Conservation (phyloP, 306 rosid species). For the Gastrolobium bilobum region DNA sequence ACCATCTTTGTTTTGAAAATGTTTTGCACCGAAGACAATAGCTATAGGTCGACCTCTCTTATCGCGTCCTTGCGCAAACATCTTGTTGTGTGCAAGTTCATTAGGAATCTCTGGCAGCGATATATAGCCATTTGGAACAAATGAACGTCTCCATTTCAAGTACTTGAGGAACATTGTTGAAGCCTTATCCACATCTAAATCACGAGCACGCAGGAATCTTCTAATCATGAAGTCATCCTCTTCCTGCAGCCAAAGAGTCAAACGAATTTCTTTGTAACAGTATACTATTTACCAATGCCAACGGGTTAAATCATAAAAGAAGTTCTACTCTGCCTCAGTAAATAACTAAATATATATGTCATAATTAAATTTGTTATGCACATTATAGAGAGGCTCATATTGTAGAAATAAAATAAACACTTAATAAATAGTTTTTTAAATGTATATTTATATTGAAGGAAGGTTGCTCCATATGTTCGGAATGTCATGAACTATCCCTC, state of each 20-base stretch:
- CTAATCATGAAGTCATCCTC: slow-evolving; percentile 62
- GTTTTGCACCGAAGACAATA: slow-evolving; percentile 56
- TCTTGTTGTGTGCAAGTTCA: slow-evolving; percentile 61
- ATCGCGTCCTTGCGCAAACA: slow-evolving; percentile 61
- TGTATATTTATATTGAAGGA: too few species aligned
- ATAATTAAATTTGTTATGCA: too few species aligned
- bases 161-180: slow-evolving; percentile 62
- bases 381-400: too few species aligned
- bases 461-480: too few species aligned
- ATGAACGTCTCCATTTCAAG: slow-evolving; percentile 66
- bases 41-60: slow-evolving; percentile 68
- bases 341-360: too few species aligned
- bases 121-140: slow-evolving; percentile 63
- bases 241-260: slow-evolving; percentile 49
- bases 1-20: slow-evolving; percentile 60
- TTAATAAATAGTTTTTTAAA: too few species aligned
- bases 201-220: slow-evolving; percentile 69
- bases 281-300: neutral
- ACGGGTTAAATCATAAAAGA: neutral
- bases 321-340: too few species aligned
- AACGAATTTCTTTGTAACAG: neutral
- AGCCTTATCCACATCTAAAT: slow-evolving; percentile 59
- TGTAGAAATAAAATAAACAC: too few species aligned
- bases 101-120: slow-evolving; percentile 57
- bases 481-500: too few species aligned